Evolutionary conservation across 2,329 filamentous ascomycete genomes (phyloP).

Genomic region (Orbilia oligospora): DNA sequence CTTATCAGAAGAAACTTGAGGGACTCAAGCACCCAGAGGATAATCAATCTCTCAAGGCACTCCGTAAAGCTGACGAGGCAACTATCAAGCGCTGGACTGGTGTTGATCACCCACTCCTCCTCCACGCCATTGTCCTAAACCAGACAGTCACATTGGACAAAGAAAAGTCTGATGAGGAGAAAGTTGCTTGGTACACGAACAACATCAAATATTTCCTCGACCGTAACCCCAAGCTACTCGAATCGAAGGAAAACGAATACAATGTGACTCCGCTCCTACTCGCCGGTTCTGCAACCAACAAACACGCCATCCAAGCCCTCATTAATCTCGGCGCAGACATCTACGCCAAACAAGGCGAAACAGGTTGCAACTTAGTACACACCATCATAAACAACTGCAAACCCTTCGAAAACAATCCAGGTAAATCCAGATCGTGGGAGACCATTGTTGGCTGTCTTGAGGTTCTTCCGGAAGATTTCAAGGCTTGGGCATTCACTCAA

Average conservation of each 20-base stretch:
- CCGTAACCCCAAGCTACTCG: slow-evolving; percentile 74
- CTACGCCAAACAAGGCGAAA: slow-evolving; percentile 72
- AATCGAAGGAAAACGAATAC: slow-evolving; percentile 72
- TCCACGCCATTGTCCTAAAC: slow-evolving; percentile 62
- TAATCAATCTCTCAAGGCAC: slow-evolving; percentile 44
- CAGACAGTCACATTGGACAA: slow-evolving; percentile 60
- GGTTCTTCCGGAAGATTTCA: slow-evolving; percentile 73
- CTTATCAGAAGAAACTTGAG: slow-evolving; percentile 52
- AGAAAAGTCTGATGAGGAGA: slow-evolving; percentile 55
- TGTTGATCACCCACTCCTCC: slow-evolving; percentile 60
- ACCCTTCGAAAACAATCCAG: slow-evolving; percentile 64
- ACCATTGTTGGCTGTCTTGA: slow-evolving; percentile 71
- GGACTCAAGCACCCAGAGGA: slow-evolving; percentile 38
- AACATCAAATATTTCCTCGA: slow-evolving; percentile 76
- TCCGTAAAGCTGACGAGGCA: slow-evolving; percentile 58
- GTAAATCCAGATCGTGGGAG: slow-evolving; percentile 38
- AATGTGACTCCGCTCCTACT: slow-evolving; percentile 79
- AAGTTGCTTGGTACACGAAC: slow-evolving; percentile 61
- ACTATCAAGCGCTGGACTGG: slow-evolving; percentile 62
- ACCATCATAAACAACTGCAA: slow-evolving; percentile 68
- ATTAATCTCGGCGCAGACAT: slow-evolving; percentile 78
- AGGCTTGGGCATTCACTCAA: slow-evolving; percentile 67
- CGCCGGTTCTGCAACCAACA: slow-evolving; percentile 74
- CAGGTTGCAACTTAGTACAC: slow-evolving; percentile 79
- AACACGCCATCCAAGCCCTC: slow-evolving; percentile 74